Base-by-base conservation (phyloP, 2,329 filamentous ascomycete genomes). In the Exophiala alcalophila region DNA sequence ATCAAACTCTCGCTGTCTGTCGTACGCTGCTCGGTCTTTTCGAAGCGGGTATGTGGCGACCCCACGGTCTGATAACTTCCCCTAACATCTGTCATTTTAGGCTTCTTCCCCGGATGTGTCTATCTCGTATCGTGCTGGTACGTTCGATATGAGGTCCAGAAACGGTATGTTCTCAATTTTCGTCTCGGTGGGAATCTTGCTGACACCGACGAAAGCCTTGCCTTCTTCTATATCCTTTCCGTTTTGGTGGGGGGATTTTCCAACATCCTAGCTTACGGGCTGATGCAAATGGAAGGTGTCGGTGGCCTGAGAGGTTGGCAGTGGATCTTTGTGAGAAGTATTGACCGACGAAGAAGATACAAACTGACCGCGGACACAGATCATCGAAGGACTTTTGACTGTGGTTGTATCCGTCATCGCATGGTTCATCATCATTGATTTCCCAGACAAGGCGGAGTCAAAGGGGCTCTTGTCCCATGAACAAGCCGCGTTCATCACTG, bases 1-100 rank as follows among this genome's bases (percentile, higher is more conserved):
- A 81, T 81, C 67, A 71, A 50, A 74, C 84, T 58, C 84, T 86
- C 80, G 81, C 85, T 43, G 78, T 71, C 1, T 62, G 85, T 47
- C 68, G 82, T 26, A 72, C 86, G 14, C 61, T 86, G 5, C 71
- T 86, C 2, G 83, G 83, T 25, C 76, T 83, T 18, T 70, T 74
- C 24, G 81, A 82, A 62, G 65, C 66, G 18, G 36, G 36, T 39
- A 30, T 21, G 25, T 6, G 21, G 29, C 11, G 16, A 20, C n/a
- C 27, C 31, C 12, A 39, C 11, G 11, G 1, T 8, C 9, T 30
- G n/a, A 1, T 27, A n/a, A n/a, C n/a, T n/a, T n/a, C n/a, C n/a
- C n/a, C n/a, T n/a, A n/a, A n/a, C n/a, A n/a, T n/a, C n/a, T n/a
- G n/a, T n/a, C n/a, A n/a, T 27, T 8, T 8, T 14, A 39, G 28